Evolutionary conservation across 352 stramenopile genomes (phyloP).

Genomic region (Phytopythium oedochilum): DNA sequence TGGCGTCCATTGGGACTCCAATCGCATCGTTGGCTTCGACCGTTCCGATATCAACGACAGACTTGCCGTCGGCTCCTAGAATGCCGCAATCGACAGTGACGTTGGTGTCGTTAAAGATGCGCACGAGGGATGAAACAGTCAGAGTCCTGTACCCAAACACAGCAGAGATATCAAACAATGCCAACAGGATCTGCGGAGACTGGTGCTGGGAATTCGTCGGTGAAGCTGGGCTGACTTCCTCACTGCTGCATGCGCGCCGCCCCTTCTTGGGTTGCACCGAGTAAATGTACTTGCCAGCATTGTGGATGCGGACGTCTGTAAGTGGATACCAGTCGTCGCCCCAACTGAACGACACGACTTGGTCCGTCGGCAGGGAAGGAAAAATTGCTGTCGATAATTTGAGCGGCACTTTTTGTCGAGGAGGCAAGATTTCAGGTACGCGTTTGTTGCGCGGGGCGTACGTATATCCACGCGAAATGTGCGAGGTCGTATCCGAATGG

Average conservation of each 20-base stretch:
- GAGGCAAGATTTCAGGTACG: conserved; percentile 36
- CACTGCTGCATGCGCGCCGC: conserved; percentile 11
- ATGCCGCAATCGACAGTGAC: conserved; percentile 54
- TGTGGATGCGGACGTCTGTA: conserved; percentile 73
- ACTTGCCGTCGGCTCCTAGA: conserved; percentile 51
- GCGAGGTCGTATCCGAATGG: background rate
- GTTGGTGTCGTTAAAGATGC: conserved; percentile 72
- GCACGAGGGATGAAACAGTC: conserved; percentile 73
- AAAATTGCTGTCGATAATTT: conserved; percentile 71
- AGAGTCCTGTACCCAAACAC: conserved; percentile 69
- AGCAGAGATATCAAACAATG: conserved; percentile 70
- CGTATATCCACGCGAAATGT: conserved; percentile 42
- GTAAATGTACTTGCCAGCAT: conserved; percentile 74
- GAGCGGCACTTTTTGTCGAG: conserved; percentile 55
- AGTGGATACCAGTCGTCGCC: conserved; percentile 68
- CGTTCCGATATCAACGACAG: conserved; percentile 47
- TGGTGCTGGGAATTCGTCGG: background rate
- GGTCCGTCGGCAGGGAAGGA: conserved; percentile 58
- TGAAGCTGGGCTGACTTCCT: background rate
- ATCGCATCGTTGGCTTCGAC: conserved; percentile 60
- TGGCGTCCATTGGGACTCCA: conserved; percentile 63
- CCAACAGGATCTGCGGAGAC: conserved; percentile 31
- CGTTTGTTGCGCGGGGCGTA: conserved; percentile 44
- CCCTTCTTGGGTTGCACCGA: conserved; percentile 35
- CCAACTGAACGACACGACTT: conserved; percentile 75